phyloP scores from a whole-genome alignment of 2,329 filamentous ascomycete species.

The Sarocladiaceae sp. region DNA sequence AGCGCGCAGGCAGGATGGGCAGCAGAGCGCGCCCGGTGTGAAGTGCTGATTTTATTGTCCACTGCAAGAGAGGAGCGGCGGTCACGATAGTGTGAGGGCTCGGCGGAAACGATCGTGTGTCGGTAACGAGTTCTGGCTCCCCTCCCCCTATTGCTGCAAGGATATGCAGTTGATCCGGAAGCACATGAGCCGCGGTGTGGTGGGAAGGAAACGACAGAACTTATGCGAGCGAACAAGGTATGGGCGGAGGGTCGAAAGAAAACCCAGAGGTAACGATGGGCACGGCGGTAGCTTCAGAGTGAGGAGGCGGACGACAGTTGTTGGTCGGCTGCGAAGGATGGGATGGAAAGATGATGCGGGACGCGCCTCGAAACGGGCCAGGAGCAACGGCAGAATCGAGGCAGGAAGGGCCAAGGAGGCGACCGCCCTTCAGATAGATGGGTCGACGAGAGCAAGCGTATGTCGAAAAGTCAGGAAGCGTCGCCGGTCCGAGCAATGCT shows the following conservation, averaged over 20 bases:
- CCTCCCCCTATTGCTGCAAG: constrained; percentile 8
- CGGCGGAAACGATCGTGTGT: constrained; percentile 8
- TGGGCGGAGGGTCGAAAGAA: neutral
- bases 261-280: constrained; percentile 7
- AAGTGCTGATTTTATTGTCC: too few species aligned
- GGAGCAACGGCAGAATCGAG: constrained; percentile 5
- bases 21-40: neutral
- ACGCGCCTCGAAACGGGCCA: constrained; percentile 6
- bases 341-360: constrained; percentile 2
- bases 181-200: constrained; percentile 3
- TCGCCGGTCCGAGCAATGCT: constrained; percentile 1
- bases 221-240: neutral
- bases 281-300: neutral
- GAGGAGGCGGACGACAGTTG: neutral
- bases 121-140: neutral
- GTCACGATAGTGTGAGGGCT: neutral
- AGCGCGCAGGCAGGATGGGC: neutral
- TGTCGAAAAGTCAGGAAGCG: neutral
- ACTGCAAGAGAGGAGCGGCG: neutral
- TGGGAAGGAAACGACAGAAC: neutral
- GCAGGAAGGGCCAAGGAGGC: constrained; percentile 4
- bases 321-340: neutral
- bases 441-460: neutral
- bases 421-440: neutral
- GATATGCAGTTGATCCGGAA: neutral